These are phyloP conservation scores for Psidium guajava DNA, from an alignment of 345 rosid genomes.

Conservation along the genomic window DNA sequence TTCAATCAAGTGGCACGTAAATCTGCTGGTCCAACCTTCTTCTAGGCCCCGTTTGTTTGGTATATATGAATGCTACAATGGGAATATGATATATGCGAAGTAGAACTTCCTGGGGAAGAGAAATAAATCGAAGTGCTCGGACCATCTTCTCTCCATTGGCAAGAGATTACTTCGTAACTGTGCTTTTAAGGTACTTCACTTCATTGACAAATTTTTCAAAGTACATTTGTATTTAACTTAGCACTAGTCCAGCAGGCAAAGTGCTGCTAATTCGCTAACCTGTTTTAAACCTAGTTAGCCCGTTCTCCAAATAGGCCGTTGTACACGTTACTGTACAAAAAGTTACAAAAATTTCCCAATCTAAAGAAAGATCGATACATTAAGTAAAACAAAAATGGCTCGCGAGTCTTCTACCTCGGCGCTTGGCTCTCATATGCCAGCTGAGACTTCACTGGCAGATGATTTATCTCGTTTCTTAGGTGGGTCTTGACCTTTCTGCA, in stretches of 20 bases:
- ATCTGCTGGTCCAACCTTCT: no score
- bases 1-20: no score
- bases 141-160: background rate
- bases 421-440: slow-evolving; percentile 24
- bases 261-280: background rate
- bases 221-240: background rate
- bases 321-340: background rate
- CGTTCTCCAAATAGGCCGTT: background rate
- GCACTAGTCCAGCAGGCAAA: background rate
- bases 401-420: background rate
- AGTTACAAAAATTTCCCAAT: background rate
- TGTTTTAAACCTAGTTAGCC: background rate
- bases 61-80: no score
- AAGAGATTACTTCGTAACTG: background rate
- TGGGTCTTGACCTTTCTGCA: slow-evolving; percentile 66
- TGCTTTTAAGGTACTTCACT: background rate
- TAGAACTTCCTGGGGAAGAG: background rate
- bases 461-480: slow-evolving; percentile 49
- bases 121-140: background rate
- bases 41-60: no score
- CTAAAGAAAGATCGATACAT: background rate
- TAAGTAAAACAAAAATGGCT: background rate
- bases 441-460: slow-evolving; percentile 45
- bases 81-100: no score
- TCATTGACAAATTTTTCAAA: background rate